Evolutionary conservation across 2,329 filamentous ascomycete species (phyloP).

Genomic region (Helotiales sp.): DNA sequence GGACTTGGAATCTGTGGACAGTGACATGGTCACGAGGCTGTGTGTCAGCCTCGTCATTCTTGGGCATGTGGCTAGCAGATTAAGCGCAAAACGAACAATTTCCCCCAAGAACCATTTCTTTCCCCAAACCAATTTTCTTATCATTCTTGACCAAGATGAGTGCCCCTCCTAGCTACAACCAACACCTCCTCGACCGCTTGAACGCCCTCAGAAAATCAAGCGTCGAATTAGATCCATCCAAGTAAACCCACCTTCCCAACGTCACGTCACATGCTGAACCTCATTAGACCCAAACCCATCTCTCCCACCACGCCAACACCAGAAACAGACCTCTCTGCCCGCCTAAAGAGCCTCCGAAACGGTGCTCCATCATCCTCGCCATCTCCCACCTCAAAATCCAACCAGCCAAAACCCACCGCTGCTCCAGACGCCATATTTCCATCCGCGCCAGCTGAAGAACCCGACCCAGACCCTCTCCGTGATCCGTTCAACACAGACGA

Average conservation of each 20-base stretch:
- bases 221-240: constrained; percentile 35
- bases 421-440: not conserved
- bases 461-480: constrained; percentile 27
- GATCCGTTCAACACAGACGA: constrained; percentile 33
- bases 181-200: constrained; percentile 40
- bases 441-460: constrained; percentile 16
- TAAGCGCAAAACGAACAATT: not conserved
- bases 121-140: not conserved
- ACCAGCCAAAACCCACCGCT: constrained; percentile 6
- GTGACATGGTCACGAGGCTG: constrained; percentile 29
- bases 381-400: constrained; percentile 16
- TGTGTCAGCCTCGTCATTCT: constrained; percentile 29
- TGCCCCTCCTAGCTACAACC: constrained; percentile 38
- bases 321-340: constrained; percentile 39
- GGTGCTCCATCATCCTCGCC: constrained; percentile 31
- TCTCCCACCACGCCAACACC: constrained; percentile 27
- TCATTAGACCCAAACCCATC: constrained; percentile 23
- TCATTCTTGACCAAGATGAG: constrained; percentile 33
- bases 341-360: constrained; percentile 40
- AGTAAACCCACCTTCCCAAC: constrained; percentile 25
- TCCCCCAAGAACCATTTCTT: constrained; percentile 4
- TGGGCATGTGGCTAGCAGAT: constrained; percentile 1
- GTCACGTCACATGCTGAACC: constrained; percentile 31
- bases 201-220: constrained; percentile 43
- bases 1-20: not conserved